phyloP scores from a whole-genome alignment of 176 grass and related monocot genomes.

The Cenchrus purpureus region DNA sequence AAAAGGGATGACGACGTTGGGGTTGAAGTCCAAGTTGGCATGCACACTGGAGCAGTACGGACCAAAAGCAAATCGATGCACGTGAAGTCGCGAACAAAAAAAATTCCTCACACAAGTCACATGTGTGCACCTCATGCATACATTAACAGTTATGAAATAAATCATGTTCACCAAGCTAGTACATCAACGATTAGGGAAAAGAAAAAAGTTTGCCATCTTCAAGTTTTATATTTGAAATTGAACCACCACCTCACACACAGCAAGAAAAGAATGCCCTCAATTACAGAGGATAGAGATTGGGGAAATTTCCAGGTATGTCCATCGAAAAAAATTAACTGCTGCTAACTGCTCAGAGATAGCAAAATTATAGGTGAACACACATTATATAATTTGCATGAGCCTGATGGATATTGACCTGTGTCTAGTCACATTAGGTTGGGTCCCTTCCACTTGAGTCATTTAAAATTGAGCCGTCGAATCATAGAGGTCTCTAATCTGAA shows the following conservation, averaged over 20 bases:
- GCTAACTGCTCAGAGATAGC: not conserved
- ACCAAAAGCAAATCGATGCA: not conserved
- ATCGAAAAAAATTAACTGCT: not conserved
- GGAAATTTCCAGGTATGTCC: not conserved
- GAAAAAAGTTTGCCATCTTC: not conserved
- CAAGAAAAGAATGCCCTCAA: not conserved
- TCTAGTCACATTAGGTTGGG: not conserved
- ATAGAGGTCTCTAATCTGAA: not conserved
- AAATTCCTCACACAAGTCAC: not conserved
- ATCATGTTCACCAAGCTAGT: not conserved
- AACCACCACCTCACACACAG: not conserved
- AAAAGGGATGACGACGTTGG: not conserved
- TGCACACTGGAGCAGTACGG: not conserved
- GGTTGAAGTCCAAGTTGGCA: conserved; percentile 15
- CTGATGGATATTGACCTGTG: not conserved
- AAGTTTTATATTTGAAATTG: not conserved
- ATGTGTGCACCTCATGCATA: not conserved
- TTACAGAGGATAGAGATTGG: not conserved
- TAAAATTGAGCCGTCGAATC: not conserved
- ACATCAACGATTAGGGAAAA: not conserved
- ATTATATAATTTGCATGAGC: not conserved
- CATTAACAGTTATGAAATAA: not conserved
- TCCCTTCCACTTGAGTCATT: not conserved
- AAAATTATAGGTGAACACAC: not conserved
- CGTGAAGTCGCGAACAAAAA: not conserved